Base-by-base conservation (phyloP, 2,329 filamentous ascomycete genomes). In the Cladobotryum protrusum region DNA sequence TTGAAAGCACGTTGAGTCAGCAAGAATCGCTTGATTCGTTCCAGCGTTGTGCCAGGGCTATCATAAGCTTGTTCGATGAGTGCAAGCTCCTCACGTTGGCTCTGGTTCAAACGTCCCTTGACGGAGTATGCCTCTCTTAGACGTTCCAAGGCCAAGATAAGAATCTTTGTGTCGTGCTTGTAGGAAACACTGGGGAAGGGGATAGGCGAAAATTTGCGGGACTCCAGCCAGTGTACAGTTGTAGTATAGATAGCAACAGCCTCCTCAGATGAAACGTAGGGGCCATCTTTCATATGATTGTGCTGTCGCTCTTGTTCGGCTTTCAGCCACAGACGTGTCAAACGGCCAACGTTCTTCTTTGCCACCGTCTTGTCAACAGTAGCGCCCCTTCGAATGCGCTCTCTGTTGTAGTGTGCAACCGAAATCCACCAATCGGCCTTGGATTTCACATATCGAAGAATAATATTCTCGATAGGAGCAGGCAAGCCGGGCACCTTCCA, bases 351-450 rank as follows among this genome's bases (percentile, higher is more conserved):
- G 59, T 99, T 99, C 80, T 99, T 99, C 81, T 99, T 99, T 4
- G 93, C 93, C 20, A 99, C 95, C 3, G 93, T 99, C 76, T 99
- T 99, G 68, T 99, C 93, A 12, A 99, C 93, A 2, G 93, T 99
- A 2, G 93, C 95, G 64, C 93, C 95, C 68, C 93, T 82, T 59
- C 93, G 83, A 63, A 99, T 99, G 67, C 93, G 87, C 73, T 99
- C 93, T 61, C 93, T 87, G 66, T 99, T 99, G 75, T 99, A 99
- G 66, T 99, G 93, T 11, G 93, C 93, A 32, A 99, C 95, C 18
- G 91, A 97, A 54, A 99, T 92, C 93, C 93, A 99, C 95, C 93
- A 99, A 67, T 99, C 93, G 15, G 93, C 93, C 76, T 99, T 99
- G 59, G 90, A 92, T 76, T 99, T 99, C 61, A 99, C 95, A 61